These are phyloP conservation scores for Populus hybrid DNA, from an alignment of 441 rosid genomes.

Conservation along the genomic window DNA sequence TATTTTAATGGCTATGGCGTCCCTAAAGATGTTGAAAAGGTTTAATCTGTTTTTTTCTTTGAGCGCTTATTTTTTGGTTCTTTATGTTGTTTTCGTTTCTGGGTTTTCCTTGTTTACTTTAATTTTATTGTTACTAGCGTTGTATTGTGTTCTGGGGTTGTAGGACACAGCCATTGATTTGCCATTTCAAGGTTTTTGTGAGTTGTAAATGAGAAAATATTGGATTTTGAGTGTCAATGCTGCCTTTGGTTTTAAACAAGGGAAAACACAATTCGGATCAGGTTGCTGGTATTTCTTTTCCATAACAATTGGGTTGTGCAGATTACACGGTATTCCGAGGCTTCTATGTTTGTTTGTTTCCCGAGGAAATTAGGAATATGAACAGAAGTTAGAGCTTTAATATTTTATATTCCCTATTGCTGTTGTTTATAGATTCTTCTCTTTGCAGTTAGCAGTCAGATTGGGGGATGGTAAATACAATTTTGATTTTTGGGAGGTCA, in stretches of 20 bases:
- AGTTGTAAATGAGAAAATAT: neutral
- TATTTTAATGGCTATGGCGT: conserved; percentile 79
- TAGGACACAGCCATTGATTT: neutral
- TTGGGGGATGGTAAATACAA: neutral
- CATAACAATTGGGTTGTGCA: neutral
- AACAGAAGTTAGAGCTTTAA: neutral
- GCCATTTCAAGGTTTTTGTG: neutral
- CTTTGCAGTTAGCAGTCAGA: neutral
- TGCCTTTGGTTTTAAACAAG: neutral
- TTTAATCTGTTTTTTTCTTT: conserved; percentile 6
- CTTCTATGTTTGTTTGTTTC: neutral
- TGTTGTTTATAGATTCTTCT: neutral
- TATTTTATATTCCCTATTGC: neutral
- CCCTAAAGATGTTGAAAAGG: conserved; percentile 69
- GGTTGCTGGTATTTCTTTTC: neutral
- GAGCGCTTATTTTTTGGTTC: neutral
- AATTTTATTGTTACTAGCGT: neutral
- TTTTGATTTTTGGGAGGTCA: neutral
- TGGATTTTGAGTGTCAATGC: neutral
- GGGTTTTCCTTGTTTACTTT: neutral
- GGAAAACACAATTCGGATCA: neutral
- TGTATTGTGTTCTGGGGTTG: neutral
- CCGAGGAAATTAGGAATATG: neutral
- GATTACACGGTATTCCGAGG: neutral
- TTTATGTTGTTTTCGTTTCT: conserved; percentile 3